phyloP scores from a whole-genome alignment of 192 early-diverging fungal species.

The Coemansia sp. region DNA sequence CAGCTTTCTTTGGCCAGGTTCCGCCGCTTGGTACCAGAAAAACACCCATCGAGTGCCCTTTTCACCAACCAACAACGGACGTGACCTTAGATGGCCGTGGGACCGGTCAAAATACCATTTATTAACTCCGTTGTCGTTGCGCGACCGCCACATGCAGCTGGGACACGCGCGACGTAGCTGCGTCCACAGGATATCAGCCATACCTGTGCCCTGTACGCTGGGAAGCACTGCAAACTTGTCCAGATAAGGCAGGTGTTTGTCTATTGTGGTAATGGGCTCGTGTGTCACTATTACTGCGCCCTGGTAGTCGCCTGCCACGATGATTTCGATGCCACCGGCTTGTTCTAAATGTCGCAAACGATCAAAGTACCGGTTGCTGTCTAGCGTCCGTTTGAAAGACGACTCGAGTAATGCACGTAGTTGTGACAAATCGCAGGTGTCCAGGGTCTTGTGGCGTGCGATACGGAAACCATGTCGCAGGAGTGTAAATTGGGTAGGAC shows the following conservation, averaged over 20 bases:
- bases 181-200: conserved; percentile 95
- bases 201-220: conserved; percentile 84
- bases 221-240: conserved; percentile 94
- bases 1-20: conserved; percentile 9
- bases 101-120: conserved; percentile 97
- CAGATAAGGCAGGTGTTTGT: conserved; percentile 61
- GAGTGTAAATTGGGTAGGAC: conserved; percentile 66
- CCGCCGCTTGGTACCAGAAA: conserved; percentile 68
- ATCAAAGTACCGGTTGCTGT: conserved; percentile 58
- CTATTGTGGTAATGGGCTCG: conserved; percentile 49
- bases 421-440: conserved; percentile 47
- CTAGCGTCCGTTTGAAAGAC: conserved; percentile 71
- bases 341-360: conserved; percentile 59
- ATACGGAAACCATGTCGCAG: conserved; percentile 78
- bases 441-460: conserved; percentile 57
- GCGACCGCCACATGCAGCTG: conserved; percentile 78
- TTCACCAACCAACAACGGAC: conserved; percentile 6
- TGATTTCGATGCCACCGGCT: conserved; percentile 60
- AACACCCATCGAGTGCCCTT: conserved; percentile 77
- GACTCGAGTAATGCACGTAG: conserved; percentile 69
- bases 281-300: conserved; percentile 85
- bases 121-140: conserved; percentile 86
- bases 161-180: conserved; percentile 70
- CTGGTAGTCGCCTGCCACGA: conserved; percentile 89
- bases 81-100: conserved; percentile 70